phyloP scores from a whole-genome alignment of 2,329 filamentous ascomycete species.

The Fusarium decemcellulare region DNA sequence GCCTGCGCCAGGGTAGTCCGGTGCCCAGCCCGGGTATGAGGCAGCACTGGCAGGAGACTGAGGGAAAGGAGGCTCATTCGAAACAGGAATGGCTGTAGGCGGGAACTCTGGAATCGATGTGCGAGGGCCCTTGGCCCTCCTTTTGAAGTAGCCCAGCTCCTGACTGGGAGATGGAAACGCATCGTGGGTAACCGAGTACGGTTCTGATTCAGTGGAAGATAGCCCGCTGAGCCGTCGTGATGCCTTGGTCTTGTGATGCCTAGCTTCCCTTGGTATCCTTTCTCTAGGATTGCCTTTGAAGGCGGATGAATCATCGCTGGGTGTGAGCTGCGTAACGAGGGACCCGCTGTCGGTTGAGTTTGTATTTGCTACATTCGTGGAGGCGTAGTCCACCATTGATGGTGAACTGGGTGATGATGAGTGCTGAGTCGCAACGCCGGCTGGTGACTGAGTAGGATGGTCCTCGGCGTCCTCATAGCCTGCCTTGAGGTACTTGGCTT shows the following conservation, averaged over 20 bases:
- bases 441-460: conserved; percentile 15
- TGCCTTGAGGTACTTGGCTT: conserved; percentile 5
- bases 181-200: conserved; percentile 21
- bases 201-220: conserved; percentile 32
- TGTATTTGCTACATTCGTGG: conserved; percentile 21
- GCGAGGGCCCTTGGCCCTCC: conserved; percentile 18
- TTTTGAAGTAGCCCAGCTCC: conserved; percentile 30
- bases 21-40: conserved; percentile 24
- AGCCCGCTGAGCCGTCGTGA: conserved; percentile 25
- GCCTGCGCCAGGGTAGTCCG: conserved; percentile 24
- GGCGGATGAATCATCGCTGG: conserved; percentile 17
- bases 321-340: conserved; percentile 37
- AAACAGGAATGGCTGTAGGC: conserved; percentile 11
- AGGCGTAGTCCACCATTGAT: conserved; percentile 27
- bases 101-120: conserved; percentile 10
- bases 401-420: conserved; percentile 31
- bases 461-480: conserved; percentile 22
- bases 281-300: conserved; percentile 15
- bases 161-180: conserved; percentile 27
- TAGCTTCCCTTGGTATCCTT: conserved; percentile 21
- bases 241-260: conserved; percentile 24
- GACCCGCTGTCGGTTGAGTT: conserved; percentile 29
- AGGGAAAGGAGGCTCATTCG: conserved; percentile 20
- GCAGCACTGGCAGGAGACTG: conserved; percentile 23
- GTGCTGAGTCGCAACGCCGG: conserved; percentile 18